Base-by-base conservation (phyloP, 2,329 filamentous ascomycete genomes). In the Nannizzia gypsea region DNA sequence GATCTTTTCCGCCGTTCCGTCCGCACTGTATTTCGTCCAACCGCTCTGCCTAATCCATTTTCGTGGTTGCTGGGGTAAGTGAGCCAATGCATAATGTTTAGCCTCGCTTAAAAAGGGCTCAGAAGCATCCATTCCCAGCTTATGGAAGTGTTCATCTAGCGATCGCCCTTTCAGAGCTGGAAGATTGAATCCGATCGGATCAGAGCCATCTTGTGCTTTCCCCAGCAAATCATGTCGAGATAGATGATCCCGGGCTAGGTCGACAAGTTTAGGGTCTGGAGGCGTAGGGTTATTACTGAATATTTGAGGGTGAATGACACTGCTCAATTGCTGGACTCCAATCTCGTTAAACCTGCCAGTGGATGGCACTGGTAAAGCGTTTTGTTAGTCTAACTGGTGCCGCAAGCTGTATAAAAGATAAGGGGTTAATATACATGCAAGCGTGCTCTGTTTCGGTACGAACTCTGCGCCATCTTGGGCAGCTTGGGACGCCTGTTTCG, bases 71-170 rank as follows among this genome's bases (percentile, higher is more conserved):
- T 69, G 80, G 0, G 83, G 83, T 26, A 81, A 76, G 57, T 81
- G 80, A 0, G 77, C 79, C 63, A 76, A 76, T 0, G 88, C 82
- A 69, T 95, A 95, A 40, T 84, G 76, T 69, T 89, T 93, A 1
- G 92, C 88, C 63, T 84, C 76, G 4, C 77, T 78, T 50, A 97
- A 73, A 67, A 88, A 96, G 0, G 93, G 92, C 66, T 96, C 89
- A 3, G 90, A 89, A 48, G 87, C 85, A 71, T 96, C 90, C 70
- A 87, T 80, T 24, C 92, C 95, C 8, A 99, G 81, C 70, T 84
- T 90, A 75, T 90, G 80, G 69, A 99, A 99, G 74, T 99, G 95
- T 71, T 97, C 91, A 71, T 99, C 93, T 9, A 99, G 78, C 0
- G 87, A 89, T 31, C 81, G 71, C 13, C 93, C 93, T 62, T 90